Evolutionary conservation across 2,329 filamentous ascomycete genomes (phyloP), one percentile per base, ranked within the genome.

Genomic region (Mycosphaerelloides madeirae): DNA sequence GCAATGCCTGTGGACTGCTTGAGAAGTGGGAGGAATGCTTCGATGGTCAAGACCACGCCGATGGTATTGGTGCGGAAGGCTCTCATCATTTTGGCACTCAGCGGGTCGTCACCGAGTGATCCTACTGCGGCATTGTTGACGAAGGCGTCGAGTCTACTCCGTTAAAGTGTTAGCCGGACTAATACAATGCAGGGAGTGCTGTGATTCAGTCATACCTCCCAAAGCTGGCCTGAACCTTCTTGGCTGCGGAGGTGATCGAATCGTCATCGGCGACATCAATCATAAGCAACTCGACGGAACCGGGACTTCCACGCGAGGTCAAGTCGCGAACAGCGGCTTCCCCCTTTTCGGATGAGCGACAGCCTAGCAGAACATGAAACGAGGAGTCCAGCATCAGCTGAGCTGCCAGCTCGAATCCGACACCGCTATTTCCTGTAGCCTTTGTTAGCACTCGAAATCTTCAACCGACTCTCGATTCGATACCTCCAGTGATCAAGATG

Each of bases 331-430:
- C 43, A 3, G 65, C 68, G 36, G 54, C 57, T n/a, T 62, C 40
- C 37, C 68, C 69, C 49, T 69, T 71, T 19, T 67, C 59, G 8
- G 55, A 5, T 19, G 61, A 66, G n/a, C 71, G 65, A 31, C 54
- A 53, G 15, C 61, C 65, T 15, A 73, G 60, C 20, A 73, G 54
- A 40, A 73, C 56, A 44, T 73, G 65, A 13, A 42, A 43, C 11
- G 52, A 50, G n/a, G 47, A 51, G 13, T 64, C 48, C 3, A 62
- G 50, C 12, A 46, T 34, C 3, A 68, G 63, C 20, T 65, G 59
- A 41, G 64, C 55, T 11, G 65, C 65, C 6, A 71, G 63, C 44
- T 70, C 71, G 44, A 68, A 67, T 25, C 74, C 73, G 28, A 77
- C 72, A 42, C 74, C 73, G 41, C 65, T 67, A 52, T 72, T 77